Evolutionary conservation across 2,329 filamentous ascomycete genomes (phyloP).

Genomic region (Aspergillus sp.): DNA sequence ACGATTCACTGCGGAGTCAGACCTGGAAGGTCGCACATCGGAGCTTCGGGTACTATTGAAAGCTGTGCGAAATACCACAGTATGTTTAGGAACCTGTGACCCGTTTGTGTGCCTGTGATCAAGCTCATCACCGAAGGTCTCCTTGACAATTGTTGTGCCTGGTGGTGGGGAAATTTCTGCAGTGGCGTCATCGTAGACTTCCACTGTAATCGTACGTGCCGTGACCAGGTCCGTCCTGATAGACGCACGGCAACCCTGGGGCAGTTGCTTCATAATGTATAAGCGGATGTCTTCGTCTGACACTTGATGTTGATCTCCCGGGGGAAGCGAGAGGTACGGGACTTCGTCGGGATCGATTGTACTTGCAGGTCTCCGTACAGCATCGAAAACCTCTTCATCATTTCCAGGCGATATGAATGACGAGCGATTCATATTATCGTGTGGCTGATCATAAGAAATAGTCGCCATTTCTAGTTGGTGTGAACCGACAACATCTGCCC

Average conservation of each 20-base stretch:
- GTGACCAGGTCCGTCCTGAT: constrained; percentile 47
- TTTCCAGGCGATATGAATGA: constrained; percentile 46
- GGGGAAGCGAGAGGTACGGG: constrained; percentile 34
- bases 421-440: constrained; percentile 54
- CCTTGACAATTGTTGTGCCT: constrained; percentile 49
- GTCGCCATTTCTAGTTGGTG: constrained; percentile 35
- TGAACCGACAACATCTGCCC: constrained; percentile 50
- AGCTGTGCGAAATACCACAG: constrained; percentile 48
- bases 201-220: constrained; percentile 49
- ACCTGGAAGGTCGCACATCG: constrained; percentile 32
- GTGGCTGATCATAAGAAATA: constrained; percentile 47
- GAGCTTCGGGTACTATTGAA: constrained; percentile 44
- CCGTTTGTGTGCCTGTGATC: constrained; percentile 37
- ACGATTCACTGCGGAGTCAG: constrained; percentile 8
- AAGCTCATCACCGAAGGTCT: constrained; percentile 50
- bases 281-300: constrained; percentile 48
- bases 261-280: constrained; percentile 52
- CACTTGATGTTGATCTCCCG: constrained; percentile 40
- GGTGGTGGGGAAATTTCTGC: constrained; percentile 48
- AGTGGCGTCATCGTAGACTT: constrained; percentile 46
- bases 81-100: constrained; percentile 44
- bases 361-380: constrained; percentile 38
- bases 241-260: constrained; percentile 44
- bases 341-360: constrained; percentile 25
- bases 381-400: constrained; percentile 41